Conservation (phyloP, 2,329 filamentous ascomycete genomes). For the Cucurbitaria berberidis region DNA sequence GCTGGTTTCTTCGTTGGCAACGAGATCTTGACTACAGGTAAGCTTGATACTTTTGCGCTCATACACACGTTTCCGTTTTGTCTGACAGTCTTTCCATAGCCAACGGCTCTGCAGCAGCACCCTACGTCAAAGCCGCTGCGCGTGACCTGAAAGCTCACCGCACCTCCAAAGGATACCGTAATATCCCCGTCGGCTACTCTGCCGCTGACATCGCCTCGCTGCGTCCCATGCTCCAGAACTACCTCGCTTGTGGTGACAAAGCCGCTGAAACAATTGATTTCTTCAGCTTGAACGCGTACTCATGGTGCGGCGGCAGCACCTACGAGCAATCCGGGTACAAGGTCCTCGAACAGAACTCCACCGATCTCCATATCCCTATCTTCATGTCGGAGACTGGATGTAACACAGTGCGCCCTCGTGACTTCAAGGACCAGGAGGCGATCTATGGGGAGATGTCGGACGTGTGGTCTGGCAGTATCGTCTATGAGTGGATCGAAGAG, state of each 20-base stretch:
- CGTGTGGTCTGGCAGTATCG: conserved; percentile 76
- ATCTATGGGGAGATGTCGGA: conserved; percentile 80
- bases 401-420: conserved; percentile 67
- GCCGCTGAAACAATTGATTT: conserved; percentile 74
- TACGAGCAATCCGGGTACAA: conserved; percentile 73
- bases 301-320: conserved; percentile 57
- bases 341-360: conserved; percentile 69
- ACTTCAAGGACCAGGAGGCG: conserved; percentile 74
- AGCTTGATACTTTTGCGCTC: conserved; percentile 5
- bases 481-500: conserved; percentile 92
- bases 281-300: conserved; percentile 84
- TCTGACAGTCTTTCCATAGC: conserved; percentile 26
- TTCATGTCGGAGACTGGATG: conserved; percentile 83
- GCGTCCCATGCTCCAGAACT: conserved; percentile 71
- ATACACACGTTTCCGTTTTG: conserved; percentile 1
- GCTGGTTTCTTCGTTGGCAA: conserved; percentile 83
- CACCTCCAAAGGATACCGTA: conserved; percentile 74
- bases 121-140: conserved; percentile 81
- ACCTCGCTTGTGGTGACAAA: conserved; percentile 79
- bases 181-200: conserved; percentile 85
- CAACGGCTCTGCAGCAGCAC: conserved; percentile 68
- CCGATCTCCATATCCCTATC: conserved; percentile 69
- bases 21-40: conserved; percentile 71
- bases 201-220: conserved; percentile 80
- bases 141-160: conserved; percentile 85